phyloP scores from a whole-genome alignment of 2,329 filamentous ascomycete species.

The Botrytis deweyae region DNA sequence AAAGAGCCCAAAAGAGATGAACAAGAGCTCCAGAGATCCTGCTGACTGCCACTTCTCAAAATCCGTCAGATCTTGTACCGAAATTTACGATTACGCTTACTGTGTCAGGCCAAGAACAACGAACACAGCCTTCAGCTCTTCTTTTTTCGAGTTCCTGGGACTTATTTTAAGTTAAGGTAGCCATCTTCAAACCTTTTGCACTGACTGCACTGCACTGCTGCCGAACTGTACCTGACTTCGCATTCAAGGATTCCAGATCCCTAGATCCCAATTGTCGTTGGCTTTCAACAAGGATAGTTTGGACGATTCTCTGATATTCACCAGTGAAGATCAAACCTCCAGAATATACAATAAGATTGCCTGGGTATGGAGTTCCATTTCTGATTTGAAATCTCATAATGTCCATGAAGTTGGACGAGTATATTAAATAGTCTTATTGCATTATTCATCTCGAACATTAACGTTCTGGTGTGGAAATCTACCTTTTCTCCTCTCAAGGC shows the following conservation, averaged over 20 bases:
- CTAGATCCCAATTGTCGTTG: slow-evolving; percentile 19
- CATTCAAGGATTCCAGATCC: slow-evolving; percentile 21
- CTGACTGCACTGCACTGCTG: slow-evolving; percentile 16
- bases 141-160: not conserved
- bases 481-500: not conserved
- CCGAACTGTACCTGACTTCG: slow-evolving; percentile 19
- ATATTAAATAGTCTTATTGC: not conserved
- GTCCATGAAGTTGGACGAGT: not conserved
- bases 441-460: slow-evolving; percentile 1
- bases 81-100: slow-evolving; percentile 17
- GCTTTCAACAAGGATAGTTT: slow-evolving; percentile 12
- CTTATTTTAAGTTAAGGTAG: slow-evolving; percentile 7
- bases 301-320: slow-evolving; percentile 2
- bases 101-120: slow-evolving; percentile 18
- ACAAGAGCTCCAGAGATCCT: not conserved
- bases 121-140: slow-evolving; percentile 20
- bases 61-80: slow-evolving; percentile 14
- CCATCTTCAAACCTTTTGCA: not conserved
- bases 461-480: not conserved
- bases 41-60: slow-evolving; percentile 1
- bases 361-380: not conserved
- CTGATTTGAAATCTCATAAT: not conserved
- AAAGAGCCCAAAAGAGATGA: not conserved
- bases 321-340: not conserved
- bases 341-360: not conserved